Evolutionary conservation across 2,329 filamentous ascomycete species (phyloP).

Genomic region (Elsinoe ampelina): DNA sequence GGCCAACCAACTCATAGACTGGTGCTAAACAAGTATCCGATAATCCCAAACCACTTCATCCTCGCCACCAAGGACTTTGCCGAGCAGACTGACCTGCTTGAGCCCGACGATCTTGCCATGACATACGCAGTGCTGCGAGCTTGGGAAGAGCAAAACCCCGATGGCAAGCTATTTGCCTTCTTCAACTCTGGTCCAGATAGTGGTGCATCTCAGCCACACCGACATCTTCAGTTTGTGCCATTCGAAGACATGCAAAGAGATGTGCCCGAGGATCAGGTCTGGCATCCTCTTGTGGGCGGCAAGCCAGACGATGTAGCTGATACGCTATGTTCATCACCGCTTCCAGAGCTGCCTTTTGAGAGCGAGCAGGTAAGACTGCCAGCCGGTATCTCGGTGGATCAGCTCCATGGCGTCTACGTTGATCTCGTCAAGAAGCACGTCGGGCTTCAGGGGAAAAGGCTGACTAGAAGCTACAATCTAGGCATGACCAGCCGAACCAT

Average conservation of each 20-base stretch:
- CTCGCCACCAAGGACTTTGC: conserved; percentile 56
- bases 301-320: conserved; percentile 23
- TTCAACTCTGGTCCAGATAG: conserved; percentile 63
- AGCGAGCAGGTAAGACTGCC: background rate
- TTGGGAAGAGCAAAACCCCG: conserved; percentile 33
- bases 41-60: conserved; percentile 64
- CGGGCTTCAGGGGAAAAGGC: background rate
- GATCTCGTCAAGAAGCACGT: background rate
- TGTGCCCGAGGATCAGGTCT: conserved; percentile 23
- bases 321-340: conserved; percentile 21
- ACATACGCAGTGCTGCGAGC: conserved; percentile 54
- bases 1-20: conserved; percentile 47
- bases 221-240: conserved; percentile 63
- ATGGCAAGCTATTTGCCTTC: conserved; percentile 47
- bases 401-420: background rate
- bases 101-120: conserved; percentile 50
- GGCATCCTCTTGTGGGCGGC: conserved; percentile 38
- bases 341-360: conserved; percentile 5
- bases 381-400: background rate
- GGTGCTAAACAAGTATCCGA: conserved; percentile 66
- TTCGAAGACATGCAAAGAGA: conserved; percentile 50
- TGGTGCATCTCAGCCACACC: conserved; percentile 61
- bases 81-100: conserved; percentile 56
- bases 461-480: conserved; percentile 45
- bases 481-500: conserved; percentile 47